A percentile compares a stretch with the other conserved stretches of the same genome.
These are phyloP conservation scores for Cyclotella sp. DNA, from an alignment of 108 stramenopile genomes.

Conservation along the genomic window DNA sequence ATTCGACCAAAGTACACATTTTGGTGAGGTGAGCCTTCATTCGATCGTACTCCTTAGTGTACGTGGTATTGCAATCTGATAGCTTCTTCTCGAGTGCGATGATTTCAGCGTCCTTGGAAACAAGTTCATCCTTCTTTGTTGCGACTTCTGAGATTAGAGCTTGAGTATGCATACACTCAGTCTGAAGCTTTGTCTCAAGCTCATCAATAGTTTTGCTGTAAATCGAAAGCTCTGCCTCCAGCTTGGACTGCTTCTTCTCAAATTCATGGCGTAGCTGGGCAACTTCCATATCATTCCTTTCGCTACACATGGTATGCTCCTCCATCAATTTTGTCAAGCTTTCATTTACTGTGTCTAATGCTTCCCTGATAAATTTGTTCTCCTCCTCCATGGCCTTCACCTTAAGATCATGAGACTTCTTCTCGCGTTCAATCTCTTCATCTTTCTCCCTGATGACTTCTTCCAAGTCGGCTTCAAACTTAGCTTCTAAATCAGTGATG, in stretches of 20 bases:
- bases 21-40: slow-evolving; percentile 14
- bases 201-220: slow-evolving; percentile 18
- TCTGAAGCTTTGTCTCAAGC: background rate
- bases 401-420: background rate
- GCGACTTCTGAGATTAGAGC: slow-evolving; percentile 5
- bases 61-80: background rate
- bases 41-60: slow-evolving; percentile 15
- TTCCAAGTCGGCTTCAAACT: slow-evolving; percentile 22
- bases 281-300: slow-evolving; percentile 1
- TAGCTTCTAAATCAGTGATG: slow-evolving; percentile 22
- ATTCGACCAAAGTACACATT: slow-evolving; percentile 23
- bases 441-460: slow-evolving; percentile 26
- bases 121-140: slow-evolving; percentile 5
- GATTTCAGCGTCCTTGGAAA: slow-evolving; percentile 11
- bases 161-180: background rate
- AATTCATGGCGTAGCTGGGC: background rate
- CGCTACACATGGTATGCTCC: slow-evolving; percentile 4
- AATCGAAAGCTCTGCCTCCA: background rate
- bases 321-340: slow-evolving; percentile 15
- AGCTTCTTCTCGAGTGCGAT: slow-evolving; percentile 4
- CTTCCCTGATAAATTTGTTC: background rate
- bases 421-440: slow-evolving; percentile 12
- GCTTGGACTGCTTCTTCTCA: background rate
- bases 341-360: background rate
- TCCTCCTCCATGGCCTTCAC: slow-evolving; percentile 8